Evolutionary conservation across 371 early-diverging fungal species (phyloP), one percentile per base, ranked within the genome.

Genomic region (Capillidium heterosporum): DNA sequence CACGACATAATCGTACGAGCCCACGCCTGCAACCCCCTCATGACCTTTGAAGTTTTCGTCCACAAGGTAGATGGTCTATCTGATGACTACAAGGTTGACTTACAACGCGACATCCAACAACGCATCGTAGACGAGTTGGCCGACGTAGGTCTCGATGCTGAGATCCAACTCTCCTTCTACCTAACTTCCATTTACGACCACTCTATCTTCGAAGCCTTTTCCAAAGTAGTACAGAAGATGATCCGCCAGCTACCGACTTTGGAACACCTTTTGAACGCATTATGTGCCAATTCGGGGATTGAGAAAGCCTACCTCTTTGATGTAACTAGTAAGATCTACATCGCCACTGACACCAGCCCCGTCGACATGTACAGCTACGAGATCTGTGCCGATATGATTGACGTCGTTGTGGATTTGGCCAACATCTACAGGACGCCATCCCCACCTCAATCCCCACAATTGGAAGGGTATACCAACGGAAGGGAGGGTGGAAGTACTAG

Each of bases 281-380:
- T 95, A 40, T 91, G 92, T 65, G 81, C 87, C 86, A 94, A 88
- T 62, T 91, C 95, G 1, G 85, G 87, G 13, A 85, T 95, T 56
- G 96, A 95, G 60, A 95, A 95, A 65, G 91, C 91, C 13, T 95
- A 91, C 65, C 66, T 95, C 46, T 91, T 95, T 63, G 96, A 95
- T 65, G 75, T 82, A 10, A 57, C 75, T 32, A 84, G 85, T 29
- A 92, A 93, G 64, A 81, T 95, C 29, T 95, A 93, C 60, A 77
- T 95, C 58, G 93, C 96, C 1, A 93, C 92, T 4, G 96, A 95
- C 59, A 80, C 84, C 47, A 87, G 92, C 1, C 95, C 96, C 2
- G 91, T 90, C 31, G 91, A 91, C 61, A 79, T 90, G 71, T 89
- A 89, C 60, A 78, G 84, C 1, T 95, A 91, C 67, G 87, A 87